Conservation (phyloP, 2,329 filamentous ascomycete species). For the Fusarium austroafricanum region DNA sequence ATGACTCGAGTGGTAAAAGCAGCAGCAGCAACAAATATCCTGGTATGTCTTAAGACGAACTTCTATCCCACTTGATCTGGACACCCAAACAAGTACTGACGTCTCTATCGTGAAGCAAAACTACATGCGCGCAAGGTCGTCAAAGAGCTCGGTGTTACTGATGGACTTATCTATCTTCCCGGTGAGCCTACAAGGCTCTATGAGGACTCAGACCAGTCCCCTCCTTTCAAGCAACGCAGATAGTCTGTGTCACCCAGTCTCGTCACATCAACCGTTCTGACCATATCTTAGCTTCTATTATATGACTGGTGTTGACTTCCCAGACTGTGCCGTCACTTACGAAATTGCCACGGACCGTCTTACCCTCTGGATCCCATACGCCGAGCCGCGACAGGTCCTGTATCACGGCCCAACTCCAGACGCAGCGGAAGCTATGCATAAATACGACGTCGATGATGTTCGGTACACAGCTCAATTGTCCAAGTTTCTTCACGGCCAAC, state of each 20-base stretch:
- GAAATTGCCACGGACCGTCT: slow-evolving; percentile 70
- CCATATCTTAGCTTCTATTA: slow-evolving; percentile 65
- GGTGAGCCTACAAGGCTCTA: slow-evolving; percentile 63
- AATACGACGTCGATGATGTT: slow-evolving; percentile 78
- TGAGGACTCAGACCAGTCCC: slow-evolving; percentile 69
- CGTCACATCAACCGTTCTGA: background rate
- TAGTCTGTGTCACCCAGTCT: slow-evolving; percentile 60
- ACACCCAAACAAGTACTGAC: background rate
- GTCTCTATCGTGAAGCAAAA: slow-evolving; percentile 57
- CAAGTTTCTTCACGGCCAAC: slow-evolving; percentile 55
- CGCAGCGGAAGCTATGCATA: slow-evolving; percentile 68
- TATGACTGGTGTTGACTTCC: slow-evolving; percentile 65
- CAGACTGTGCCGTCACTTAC: slow-evolving; percentile 67
- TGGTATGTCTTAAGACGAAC: slow-evolving; percentile 43
- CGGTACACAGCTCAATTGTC: slow-evolving; percentile 68
- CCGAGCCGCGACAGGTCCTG: slow-evolving; percentile 70
- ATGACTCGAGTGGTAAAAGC: slow-evolving; percentile 28
- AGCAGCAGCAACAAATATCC: slow-evolving; percentile 51
- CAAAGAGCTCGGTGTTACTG: slow-evolving; percentile 59
- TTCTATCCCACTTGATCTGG: background rate
- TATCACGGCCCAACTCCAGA: slow-evolving; percentile 73
- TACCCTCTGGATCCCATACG: slow-evolving; percentile 78
- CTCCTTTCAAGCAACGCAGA: slow-evolving; percentile 67
- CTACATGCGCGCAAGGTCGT: slow-evolving; percentile 68
- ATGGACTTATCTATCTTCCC: slow-evolving; percentile 67